Percentiles rank a stretch among this genome's conserved stretches.
Conservation (phyloP, 1,284 basidiomycete genomes). For the Cryptococcus floricola region DNA sequence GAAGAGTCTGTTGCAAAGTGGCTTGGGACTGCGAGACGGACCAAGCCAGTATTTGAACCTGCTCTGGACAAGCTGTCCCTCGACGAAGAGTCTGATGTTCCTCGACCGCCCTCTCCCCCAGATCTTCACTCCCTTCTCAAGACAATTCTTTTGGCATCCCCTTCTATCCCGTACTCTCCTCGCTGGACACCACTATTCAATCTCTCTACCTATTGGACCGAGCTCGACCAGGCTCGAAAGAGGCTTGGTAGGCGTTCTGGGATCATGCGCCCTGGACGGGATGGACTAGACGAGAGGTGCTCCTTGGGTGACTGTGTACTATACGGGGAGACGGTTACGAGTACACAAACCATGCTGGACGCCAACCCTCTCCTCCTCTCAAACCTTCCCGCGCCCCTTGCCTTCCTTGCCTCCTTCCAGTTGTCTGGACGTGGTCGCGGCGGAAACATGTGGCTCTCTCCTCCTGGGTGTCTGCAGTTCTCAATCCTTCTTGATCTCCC, state of each 20-base stretch:
- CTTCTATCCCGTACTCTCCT: conserved; percentile 22
- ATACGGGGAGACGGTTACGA: conserved; percentile 86
- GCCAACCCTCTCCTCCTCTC: conserved; percentile 75
- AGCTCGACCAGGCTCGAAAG: conserved; percentile 42
- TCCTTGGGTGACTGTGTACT: conserved; percentile 68
- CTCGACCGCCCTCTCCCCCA: conserved; percentile 52
- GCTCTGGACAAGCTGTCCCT: conserved; percentile 22
- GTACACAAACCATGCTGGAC: conserved; percentile 93
- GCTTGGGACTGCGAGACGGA: conserved; percentile 41
- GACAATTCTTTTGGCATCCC: conserved; percentile 35
- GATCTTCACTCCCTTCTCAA: conserved; percentile 41
- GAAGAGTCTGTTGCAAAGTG: conserved; percentile 37
- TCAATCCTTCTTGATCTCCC: conserved; percentile 69
- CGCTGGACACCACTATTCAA: conserved; percentile 53
- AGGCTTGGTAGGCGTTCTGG: conserved; percentile 28
- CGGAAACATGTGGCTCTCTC: conserved; percentile 88
- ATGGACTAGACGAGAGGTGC: conserved; percentile 17
- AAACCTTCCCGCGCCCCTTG: conserved; percentile 62
- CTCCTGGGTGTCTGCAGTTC: conserved; percentile 81
- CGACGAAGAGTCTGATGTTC: conserved; percentile 50
- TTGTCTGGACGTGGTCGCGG: conserved; percentile 85
- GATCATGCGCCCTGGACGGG: conserved; percentile 24
- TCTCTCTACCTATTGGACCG: conserved; percentile 47
- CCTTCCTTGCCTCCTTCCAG: conserved; percentile 83
- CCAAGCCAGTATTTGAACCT: conserved; percentile 39